Evolutionary conservation across 768 basidiomycete species (phyloP), one percentile per base, ranked within the genome.

Genomic region (Neoboletus brunneissimus): DNA sequence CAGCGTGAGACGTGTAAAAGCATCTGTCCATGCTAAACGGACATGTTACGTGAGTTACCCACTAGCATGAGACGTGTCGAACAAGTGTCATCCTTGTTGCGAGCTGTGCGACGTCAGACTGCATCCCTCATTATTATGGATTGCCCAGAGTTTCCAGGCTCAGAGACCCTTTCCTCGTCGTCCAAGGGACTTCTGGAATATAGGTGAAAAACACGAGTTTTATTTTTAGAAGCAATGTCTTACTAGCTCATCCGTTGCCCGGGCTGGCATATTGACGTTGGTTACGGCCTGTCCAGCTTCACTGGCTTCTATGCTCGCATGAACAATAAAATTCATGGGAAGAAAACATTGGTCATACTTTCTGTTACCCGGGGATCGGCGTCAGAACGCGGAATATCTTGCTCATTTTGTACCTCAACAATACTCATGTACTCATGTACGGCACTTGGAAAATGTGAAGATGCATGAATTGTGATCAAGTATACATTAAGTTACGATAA

Each of bases 191-290:
- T 65, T 88, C 88, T 5, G 65, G 64, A 16, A 85, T 72, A 38
- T 80, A 80, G 86, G 87, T 88, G 27, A 20, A 47, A 68, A 88
- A 87, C 10, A 88, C 89, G 87, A 60, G 88, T 88, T 63, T 84
- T 87, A 53, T 83, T 82, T 60, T 87, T 86, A n/a, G 72, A 90
- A 89, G 68, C 83, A 83, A 5, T 89, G 65, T 52, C 83, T 76
- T 52, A 83, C 76, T 52, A 22, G 25, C 27, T 38, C 32, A 15
- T 54, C 29, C 18, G 16, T 25, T 34, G 38, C 25, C 34, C 18
- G 4, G 31, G 51, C 34, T 23, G 13, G 15, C 20, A 48, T n/a
- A 18, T 13, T 16, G n/a, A n/a, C n/a, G n/a, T n/a, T n/a, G n/a
- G n/a, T n/a, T n/a, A n/a, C n/a, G 8, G 37, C 18, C 8, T n/a